Evolutionary conservation across 352 stramenopile species (phyloP), one percentile per base, ranked within the genome.

Genomic region (Thraustochytrium sp.): DNA sequence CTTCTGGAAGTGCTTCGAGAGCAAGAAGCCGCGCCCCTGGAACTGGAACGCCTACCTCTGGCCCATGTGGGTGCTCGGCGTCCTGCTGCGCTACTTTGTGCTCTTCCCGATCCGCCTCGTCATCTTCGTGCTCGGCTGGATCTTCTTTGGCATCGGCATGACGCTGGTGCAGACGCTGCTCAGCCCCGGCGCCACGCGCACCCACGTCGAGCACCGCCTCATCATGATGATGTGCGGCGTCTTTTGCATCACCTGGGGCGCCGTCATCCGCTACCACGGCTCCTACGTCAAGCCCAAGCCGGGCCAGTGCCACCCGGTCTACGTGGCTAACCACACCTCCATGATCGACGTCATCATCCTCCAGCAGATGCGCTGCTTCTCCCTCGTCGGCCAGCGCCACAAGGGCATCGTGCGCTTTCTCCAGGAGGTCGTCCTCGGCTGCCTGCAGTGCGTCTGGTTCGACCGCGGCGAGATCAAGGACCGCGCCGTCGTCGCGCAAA

Each of bases 311-410:
- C 75, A 76, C 21, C 83, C 73, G n/a, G 84, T 87, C 31, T 87
- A 82, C 44, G 85, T 87, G n/a, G 72, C 85, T 44, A 87, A 87
- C 61, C 85, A 87, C 64, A 85, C 82, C 1, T 83, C 82, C 16
- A 87, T 87, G 85, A 87, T 87, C 38, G 85, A 87, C 53, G 86
- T 86, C 29, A 86, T 87, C 54, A 86, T 87, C 38, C 55, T 87
- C 23, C 64, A 84, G 46, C 84, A 87, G 36, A 80, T 51, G 29
- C 42, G 72, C 64, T 59, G 34, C 31, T 87, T 86, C 37, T 85
- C 83, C 13, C 54, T 87, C 13, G 56, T 87, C 2, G 84, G 83
- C 26, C 85, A 87, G 76, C 42, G 72, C 0, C 85, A 87, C 65
- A 75, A 51, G 11, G 84, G 83, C 16, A 74, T 85, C 31, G 85